Base-by-base conservation (phyloP, 306 rosid species). In the Castanea crenata region DNA sequence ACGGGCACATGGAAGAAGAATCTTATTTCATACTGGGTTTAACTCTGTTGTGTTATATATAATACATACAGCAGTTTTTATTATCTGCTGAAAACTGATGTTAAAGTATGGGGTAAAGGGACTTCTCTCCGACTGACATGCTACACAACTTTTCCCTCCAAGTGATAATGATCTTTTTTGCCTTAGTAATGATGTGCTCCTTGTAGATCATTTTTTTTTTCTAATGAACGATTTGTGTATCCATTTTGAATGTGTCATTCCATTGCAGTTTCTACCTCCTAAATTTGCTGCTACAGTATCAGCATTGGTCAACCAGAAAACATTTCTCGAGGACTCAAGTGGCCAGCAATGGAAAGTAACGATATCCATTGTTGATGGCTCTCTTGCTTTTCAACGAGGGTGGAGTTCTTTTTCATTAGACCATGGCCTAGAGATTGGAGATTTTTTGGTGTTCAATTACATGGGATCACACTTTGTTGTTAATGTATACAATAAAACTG, bases 251-350 rank as follows among this genome's bases (percentile, higher is more conserved):
- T 57, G 31, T 80, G 5, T 55, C 71, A 35, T 79, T 32, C 35
- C 62, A 55, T 59, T 76, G 86, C 92, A 93, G 97, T 78, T 68
- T 71, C 78, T 93, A 62, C 98, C 98, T 73, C 89, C 94, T 29
- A 85, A 74, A 29, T 87, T 93, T 74, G 78, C 83, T 72, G 56
- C 61, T 25, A 79, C 61, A 9, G 69, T 86, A 74, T 69, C 89
- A 23, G 10, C 34, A 74, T 75, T 87, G 88, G 79, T 85, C 61
- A 32, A 70, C 78, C 20, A 87, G 81, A 73, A 74, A 62, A 72
- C 85, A 61, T 74, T 55, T 71, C 88, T 93, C 16, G 86, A 86
- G 84, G 97, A 91, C 81, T 77, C 84, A 69, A 65, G 27, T 12
- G 92, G 89, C 71, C n/a, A 14, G 73, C 82, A 78, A 58, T 90